Evolutionary conservation across 805 yeast genomes (phyloP).

Genomic region (Teunomyces funiuensis): DNA sequence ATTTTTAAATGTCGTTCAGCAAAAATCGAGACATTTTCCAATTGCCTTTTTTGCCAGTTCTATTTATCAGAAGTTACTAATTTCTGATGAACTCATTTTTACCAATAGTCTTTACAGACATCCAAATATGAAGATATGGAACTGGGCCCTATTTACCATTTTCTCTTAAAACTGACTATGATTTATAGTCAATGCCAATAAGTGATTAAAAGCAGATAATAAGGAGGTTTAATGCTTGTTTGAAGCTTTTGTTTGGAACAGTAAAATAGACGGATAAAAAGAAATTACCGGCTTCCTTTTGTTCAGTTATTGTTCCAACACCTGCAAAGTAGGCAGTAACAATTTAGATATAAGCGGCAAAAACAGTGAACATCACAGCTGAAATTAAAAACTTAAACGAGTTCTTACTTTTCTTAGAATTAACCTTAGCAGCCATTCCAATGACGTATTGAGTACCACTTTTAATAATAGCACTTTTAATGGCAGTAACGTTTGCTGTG

Average conservation of each 20-base stretch:
- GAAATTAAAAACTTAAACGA: conserved; percentile 30
- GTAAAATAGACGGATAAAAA: conserved; percentile 29
- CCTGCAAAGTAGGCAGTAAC: conserved; percentile 38
- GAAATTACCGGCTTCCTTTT: conserved; percentile 28
- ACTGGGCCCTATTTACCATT: too few relatives aligned
- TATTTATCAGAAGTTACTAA: too few relatives aligned
- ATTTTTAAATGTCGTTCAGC: too few relatives aligned
- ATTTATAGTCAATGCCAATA: background rate
- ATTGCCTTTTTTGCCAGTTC: too few relatives aligned
- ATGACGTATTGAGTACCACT: conserved; percentile 43
- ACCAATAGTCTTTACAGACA: too few relatives aligned
- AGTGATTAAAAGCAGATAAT: background rate
- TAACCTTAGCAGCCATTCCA: conserved; percentile 32
- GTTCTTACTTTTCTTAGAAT: conserved; percentile 24
- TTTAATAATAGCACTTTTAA: conserved; percentile 44
- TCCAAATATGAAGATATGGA: too few relatives aligned
- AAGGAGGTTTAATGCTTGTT: background rate
- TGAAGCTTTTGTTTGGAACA: background rate
- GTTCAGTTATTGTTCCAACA: conserved; percentile 13
- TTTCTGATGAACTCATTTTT: too few relatives aligned
- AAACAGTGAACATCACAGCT: conserved; percentile 27
- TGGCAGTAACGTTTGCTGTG: conserved; percentile 41
- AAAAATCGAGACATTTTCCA: too few relatives aligned
- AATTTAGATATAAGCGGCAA: conserved; percentile 30
- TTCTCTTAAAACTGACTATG: too few relatives aligned